Evolutionary conservation across 1,284 basidiomycete species (phyloP).

Genomic region (Heterobasidion occidentale): DNA sequence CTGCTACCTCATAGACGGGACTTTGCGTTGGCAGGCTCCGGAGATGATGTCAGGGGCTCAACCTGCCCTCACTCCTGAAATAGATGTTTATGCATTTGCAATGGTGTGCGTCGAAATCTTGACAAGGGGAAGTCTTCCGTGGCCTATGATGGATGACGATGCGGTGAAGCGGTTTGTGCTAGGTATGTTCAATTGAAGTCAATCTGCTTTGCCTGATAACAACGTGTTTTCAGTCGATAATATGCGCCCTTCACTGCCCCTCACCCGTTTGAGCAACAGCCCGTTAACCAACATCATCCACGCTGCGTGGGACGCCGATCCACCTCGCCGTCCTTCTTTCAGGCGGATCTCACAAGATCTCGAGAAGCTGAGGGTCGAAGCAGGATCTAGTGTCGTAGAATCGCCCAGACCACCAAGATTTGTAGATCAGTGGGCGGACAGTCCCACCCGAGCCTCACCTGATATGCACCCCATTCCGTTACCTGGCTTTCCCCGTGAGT

Average conservation of each 20-base stretch:
- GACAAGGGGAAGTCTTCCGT: slow-evolving; percentile 53
- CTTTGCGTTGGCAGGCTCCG: slow-evolving; percentile 67
- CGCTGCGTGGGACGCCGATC: slow-evolving; percentile 41
- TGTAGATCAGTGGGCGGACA: slow-evolving; percentile 4
- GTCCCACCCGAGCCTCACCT: slow-evolving; percentile 7
- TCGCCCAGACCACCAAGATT: slow-evolving; percentile 15
- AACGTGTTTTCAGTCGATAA: slow-evolving; percentile 36
- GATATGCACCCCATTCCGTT: slow-evolving; percentile 10
- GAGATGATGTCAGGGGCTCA: slow-evolving; percentile 52
- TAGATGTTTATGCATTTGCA: slow-evolving; percentile 70
- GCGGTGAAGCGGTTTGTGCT: slow-evolving; percentile 52
- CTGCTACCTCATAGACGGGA: slow-evolving; percentile 34
- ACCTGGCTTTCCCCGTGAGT: slow-evolving; percentile 1
- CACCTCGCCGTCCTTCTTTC: slow-evolving; percentile 40
- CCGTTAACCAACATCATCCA: slow-evolving; percentile 31
- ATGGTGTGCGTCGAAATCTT: slow-evolving; percentile 68
- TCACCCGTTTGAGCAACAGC: slow-evolving; percentile 18
- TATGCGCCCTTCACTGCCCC: slow-evolving; percentile 43
- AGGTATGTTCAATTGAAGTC: slow-evolving; percentile 30
- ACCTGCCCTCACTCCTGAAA: slow-evolving; percentile 40
- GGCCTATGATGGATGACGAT: slow-evolving; percentile 51
- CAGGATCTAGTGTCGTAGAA: slow-evolving; percentile 16
- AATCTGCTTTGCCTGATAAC: not conserved
- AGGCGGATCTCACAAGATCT: slow-evolving; percentile 32
- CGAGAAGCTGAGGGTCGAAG: slow-evolving; percentile 25